Percentiles rank a stretch among this genome's conserved stretches.
Conservation (phyloP, 2,329 filamentous ascomycete species). For the Cladosporium oxysporum region DNA sequence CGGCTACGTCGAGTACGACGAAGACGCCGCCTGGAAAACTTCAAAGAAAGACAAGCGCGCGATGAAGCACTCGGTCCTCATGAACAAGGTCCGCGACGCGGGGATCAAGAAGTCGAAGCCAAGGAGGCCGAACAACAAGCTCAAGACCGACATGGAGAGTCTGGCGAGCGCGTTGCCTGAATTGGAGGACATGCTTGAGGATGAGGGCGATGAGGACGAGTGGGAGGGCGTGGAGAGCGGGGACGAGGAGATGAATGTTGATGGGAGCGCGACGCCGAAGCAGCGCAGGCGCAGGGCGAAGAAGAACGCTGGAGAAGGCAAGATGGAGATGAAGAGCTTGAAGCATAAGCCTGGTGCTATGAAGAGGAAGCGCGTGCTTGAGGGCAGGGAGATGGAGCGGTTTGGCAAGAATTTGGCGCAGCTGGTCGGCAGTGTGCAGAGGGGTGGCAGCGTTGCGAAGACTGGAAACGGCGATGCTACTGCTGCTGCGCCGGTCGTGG, state of each 20-base stretch:
- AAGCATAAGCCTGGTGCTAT: constrained; percentile 74
- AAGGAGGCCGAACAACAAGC: constrained; percentile 51
- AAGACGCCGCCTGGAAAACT: constrained; percentile 61
- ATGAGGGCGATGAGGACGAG: constrained; percentile 45
- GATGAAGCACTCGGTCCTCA: constrained; percentile 78
- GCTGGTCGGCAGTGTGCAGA: constrained; percentile 47
- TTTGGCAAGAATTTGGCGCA: constrained; percentile 83
- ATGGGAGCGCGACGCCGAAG: background rate
- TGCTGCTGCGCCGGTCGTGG: constrained; percentile 25
- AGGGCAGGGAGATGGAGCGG: constrained; percentile 77
- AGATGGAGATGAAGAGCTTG: constrained; percentile 73
- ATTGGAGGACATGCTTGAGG: constrained; percentile 40
- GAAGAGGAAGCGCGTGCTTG: constrained; percentile 79
- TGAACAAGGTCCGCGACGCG: constrained; percentile 50
- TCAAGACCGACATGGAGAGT: constrained; percentile 71
- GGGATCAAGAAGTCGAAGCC: constrained; percentile 67
- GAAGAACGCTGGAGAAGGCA: constrained; percentile 52
- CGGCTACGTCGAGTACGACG: constrained; percentile 42
- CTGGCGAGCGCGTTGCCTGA: constrained; percentile 80
- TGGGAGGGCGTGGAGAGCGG: constrained; percentile 38
- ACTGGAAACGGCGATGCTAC: constrained; percentile 23
- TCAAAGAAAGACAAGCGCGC: constrained; percentile 81
- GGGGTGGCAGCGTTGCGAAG: constrained; percentile 9
- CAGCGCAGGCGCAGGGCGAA: constrained; percentile 20
- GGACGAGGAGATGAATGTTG: constrained; percentile 29